A percentile compares a stretch with the other conserved stretches of the same genome.
Evolutionary conservation across 371 early-diverging fungal genomes (phyloP).

Genomic region (Mortierella sp.): DNA sequence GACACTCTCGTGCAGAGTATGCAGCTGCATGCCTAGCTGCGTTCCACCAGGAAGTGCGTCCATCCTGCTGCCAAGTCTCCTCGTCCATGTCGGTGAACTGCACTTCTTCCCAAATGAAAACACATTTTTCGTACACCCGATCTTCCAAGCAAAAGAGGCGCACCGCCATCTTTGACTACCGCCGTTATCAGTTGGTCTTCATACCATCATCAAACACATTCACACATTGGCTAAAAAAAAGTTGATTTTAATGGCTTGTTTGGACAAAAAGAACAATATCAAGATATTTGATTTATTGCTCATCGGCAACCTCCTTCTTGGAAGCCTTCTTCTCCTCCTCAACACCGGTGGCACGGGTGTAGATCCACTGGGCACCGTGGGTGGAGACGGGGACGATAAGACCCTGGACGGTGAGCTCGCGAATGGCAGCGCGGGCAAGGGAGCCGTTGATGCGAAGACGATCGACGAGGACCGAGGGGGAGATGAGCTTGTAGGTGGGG

Average conservation of each 20-base stretch:
- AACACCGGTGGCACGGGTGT: slow-evolving; percentile 92
- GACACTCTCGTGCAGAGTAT: no score
- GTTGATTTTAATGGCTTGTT: background rate
- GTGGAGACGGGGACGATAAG: slow-evolving; percentile 91
- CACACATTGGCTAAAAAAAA: background rate
- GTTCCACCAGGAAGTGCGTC: background rate
- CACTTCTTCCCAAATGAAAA: no score
- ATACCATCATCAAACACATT: background rate
- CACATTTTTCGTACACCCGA: no score
- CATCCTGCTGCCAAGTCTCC: no score
- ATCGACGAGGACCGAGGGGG: slow-evolving; percentile 98
- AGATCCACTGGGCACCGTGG: slow-evolving; percentile 96
- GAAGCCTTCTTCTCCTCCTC: slow-evolving; percentile 71
- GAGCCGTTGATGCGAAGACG: slow-evolving; percentile 98
- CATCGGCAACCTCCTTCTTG: slow-evolving; percentile 56
- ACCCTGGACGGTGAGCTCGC: slow-evolving; percentile 93
- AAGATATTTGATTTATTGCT: slow-evolving; percentile 32
- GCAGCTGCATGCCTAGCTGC: background rate
- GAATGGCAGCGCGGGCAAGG: slow-evolving; percentile 95
- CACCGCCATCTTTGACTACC: background rate
- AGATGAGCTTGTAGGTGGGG: slow-evolving; percentile 98
- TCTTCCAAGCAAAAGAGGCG: no score
- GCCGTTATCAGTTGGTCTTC: no score
- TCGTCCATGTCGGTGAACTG: no score
- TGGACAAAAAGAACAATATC: background rate